Evolutionary conservation across 1,284 basidiomycete genomes (phyloP).

Genomic region (Pseudozyma thailandica): DNA sequence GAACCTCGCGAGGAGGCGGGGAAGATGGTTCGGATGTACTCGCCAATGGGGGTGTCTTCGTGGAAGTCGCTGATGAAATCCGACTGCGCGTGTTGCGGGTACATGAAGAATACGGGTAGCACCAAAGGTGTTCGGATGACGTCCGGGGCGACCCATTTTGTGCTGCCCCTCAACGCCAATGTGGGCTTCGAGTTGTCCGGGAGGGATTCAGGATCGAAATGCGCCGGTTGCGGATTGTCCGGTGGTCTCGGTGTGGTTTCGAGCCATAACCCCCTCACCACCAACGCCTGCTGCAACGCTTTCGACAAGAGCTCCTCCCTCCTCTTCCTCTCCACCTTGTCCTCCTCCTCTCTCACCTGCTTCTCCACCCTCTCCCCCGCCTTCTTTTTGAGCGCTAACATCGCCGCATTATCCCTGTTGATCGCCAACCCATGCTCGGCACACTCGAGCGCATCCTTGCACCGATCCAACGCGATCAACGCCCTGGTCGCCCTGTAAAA

Average conservation of each 20-base stretch:
- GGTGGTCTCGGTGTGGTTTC: slow-evolving; percentile 69
- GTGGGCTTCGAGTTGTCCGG: slow-evolving; percentile 46
- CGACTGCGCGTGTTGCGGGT: slow-evolving; percentile 86
- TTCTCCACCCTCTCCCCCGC: slow-evolving; percentile 49
- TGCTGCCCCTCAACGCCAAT: slow-evolving; percentile 40
- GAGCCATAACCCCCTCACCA: slow-evolving; percentile 71
- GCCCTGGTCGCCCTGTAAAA: slow-evolving; percentile 62
- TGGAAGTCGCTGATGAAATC: slow-evolving; percentile 88
- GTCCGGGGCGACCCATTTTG: slow-evolving; percentile 59
- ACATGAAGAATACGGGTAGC: slow-evolving; percentile 89
- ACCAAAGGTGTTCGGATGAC: slow-evolving; percentile 75
- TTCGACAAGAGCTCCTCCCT: slow-evolving; percentile 71
- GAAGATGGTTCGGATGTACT: slow-evolving; percentile 85
- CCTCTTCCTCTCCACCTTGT: slow-evolving; percentile 71
- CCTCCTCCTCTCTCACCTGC: slow-evolving; percentile 72
- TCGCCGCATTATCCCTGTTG: slow-evolving; percentile 40
- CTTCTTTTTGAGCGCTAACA: slow-evolving; percentile 43
- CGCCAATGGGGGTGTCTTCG: slow-evolving; percentile 83
- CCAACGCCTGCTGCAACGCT: slow-evolving; percentile 74
- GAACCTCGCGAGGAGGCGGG: slow-evolving; percentile 73
- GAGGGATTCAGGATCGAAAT: slow-evolving; percentile 70
- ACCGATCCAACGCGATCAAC: slow-evolving; percentile 51
- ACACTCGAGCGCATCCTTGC: slow-evolving; percentile 54
- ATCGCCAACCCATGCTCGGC: slow-evolving; percentile 42
- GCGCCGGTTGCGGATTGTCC: slow-evolving; percentile 72